Evolutionary conservation across 2,329 filamentous ascomycete species (phyloP).

Genomic region (Penicillium griseofulvum): DNA sequence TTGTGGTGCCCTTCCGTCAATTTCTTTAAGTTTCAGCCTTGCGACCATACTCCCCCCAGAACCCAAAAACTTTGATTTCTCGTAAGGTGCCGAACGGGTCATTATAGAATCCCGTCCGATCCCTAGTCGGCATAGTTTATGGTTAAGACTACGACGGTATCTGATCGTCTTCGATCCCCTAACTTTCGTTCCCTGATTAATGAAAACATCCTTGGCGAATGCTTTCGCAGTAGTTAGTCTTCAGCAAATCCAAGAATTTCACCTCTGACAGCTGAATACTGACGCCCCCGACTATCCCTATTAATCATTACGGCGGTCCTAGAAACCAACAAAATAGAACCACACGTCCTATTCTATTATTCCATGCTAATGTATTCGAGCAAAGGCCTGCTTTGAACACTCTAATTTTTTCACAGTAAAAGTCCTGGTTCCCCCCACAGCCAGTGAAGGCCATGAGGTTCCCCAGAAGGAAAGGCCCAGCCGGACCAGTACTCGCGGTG

Average conservation of each 20-base stretch:
- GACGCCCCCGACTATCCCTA: not conserved
- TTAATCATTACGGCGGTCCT: not conserved
- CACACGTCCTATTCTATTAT: not conserved
- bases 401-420: no score
- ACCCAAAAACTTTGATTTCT: conserved; percentile 2
- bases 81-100: not conserved
- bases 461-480: no score
- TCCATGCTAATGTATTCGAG: not conserved
- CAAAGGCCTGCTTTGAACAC: not conserved
- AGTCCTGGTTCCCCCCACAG: no score
- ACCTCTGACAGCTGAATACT: conserved; percentile 2
- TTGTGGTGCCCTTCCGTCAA: conserved; percentile 3
- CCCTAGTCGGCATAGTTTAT: not conserved
- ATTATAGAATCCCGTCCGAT: conserved; percentile 2
- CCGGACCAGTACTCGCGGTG: no score
- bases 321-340: not conserved
- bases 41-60: conserved; percentile 3
- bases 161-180: conserved; percentile 1
- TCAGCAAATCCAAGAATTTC: conserved; percentile 2
- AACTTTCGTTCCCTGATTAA: conserved; percentile 1
- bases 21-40: conserved; percentile 5
- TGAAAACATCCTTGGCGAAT: conserved; percentile 4
- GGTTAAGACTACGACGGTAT: conserved; percentile 1
- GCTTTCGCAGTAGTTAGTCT: conserved; percentile 4
- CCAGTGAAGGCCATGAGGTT: no score